Percentiles rank a stretch among this genome's conserved stretches.
Conservation (phyloP, 148 eudicot genomes). For the Chenopodium quinoa region DNA sequence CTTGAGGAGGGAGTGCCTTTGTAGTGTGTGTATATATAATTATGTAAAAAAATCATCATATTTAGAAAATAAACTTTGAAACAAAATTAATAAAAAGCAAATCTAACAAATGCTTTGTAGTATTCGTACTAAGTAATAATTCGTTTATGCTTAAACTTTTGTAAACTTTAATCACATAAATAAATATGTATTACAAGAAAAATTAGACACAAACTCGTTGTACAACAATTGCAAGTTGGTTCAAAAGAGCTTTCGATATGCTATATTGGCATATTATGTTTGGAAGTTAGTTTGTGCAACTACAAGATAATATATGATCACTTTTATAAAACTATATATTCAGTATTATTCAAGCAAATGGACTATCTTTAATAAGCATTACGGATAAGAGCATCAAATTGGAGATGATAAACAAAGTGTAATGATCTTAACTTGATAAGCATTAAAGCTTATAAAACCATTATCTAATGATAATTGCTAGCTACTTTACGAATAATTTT, state of each 20-base stretch:
- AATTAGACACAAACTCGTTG: too few relatives aligned
- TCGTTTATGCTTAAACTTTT: too few relatives aligned
- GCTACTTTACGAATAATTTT: not conserved
- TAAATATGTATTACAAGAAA: too few relatives aligned
- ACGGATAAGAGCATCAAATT: not conserved
- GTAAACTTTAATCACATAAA: too few relatives aligned
- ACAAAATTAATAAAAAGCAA: too few relatives aligned
- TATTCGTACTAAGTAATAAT: too few relatives aligned
- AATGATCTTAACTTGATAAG: constrained; percentile 14
- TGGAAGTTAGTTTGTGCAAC: not conserved
- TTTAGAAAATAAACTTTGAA: too few relatives aligned
- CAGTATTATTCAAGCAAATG: not conserved
- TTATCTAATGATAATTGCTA: not conserved
- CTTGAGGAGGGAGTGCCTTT: too few relatives aligned
- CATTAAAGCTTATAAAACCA: constrained; percentile 11
- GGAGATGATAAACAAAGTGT: not conserved
- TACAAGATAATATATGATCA: not conserved
- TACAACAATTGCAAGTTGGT: not conserved
- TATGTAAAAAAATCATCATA: too few relatives aligned
- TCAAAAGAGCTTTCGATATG: constrained; percentile 4
- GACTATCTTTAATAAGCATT: not conserved
- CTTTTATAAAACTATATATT: not conserved
- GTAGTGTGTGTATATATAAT: too few relatives aligned
- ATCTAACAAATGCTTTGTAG: too few relatives aligned
- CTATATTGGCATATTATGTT: not conserved